Conservation (phyloP, 805 yeast genomes). For the Candida saitoana region DNA sequence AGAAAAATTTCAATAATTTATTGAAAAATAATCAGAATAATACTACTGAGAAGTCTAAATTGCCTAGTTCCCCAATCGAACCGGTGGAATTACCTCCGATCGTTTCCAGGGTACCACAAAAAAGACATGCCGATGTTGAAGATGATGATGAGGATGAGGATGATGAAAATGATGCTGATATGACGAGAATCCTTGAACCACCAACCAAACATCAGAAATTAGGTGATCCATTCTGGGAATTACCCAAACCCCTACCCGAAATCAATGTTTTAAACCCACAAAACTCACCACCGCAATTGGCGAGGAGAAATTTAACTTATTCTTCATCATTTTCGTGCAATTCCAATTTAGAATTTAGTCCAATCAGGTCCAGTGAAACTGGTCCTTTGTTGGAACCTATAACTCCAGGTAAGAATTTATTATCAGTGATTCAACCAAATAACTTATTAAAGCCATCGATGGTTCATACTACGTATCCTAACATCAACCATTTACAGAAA, state of each 20-base stretch:
- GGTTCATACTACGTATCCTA: conserved; percentile 1
- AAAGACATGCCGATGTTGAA: conserved; percentile 7
- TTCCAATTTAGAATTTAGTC: conserved; percentile 61
- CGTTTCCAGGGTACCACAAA: conserved; percentile 1
- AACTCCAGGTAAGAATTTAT: conserved; percentile 43
- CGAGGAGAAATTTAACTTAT: conserved; percentile 44
- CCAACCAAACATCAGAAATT: conserved; percentile 14
- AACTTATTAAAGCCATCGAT: not conserved
- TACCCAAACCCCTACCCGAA: conserved; percentile 1
- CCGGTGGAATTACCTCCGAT: conserved; percentile 7
- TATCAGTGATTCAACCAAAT: conserved; percentile 7
- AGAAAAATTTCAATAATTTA: conserved; percentile 14
- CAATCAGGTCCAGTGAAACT: conserved; percentile 52
- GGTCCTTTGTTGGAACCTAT: conserved; percentile 66
- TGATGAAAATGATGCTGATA: conserved; percentile 16
- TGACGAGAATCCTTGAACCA: conserved; percentile 12
- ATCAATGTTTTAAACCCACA: conserved; percentile 4
- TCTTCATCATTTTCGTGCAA: conserved; percentile 66
- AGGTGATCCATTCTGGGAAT: conserved; percentile 5
- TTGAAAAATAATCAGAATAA: conserved; percentile 13
- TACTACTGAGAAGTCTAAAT: conserved; percentile 1
- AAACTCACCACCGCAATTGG: conserved; percentile 27
- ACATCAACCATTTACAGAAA: conserved; percentile 12
- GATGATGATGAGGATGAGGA: conserved; percentile 16
- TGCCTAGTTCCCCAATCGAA: conserved; percentile 1